Conservation (phyloP, 441 rosid genomes). For the Brassica hybrid region DNA sequence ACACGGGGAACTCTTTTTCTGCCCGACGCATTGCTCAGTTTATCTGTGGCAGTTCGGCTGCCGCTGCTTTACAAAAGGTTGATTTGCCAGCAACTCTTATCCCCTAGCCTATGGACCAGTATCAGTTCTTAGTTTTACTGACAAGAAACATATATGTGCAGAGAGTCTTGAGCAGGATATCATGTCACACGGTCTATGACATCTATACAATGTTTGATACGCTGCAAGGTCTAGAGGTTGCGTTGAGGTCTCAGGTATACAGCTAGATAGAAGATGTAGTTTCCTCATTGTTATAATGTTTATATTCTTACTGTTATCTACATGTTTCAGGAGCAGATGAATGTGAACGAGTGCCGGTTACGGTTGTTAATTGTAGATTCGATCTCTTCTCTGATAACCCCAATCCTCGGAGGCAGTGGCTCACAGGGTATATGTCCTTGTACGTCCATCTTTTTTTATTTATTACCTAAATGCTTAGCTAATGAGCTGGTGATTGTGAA, state of each 20-base stretch:
- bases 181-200: constrained; percentile 40
- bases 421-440: constrained; percentile 66
- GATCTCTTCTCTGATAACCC: constrained; percentile 70
- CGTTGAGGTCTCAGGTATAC: constrained; percentile 40
- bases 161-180: constrained; percentile 42
- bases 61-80: constrained; percentile 47
- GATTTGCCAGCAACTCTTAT: constrained; percentile 8
- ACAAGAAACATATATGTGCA: constrained; percentile 16
- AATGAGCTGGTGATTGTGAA: constrained; percentile 3
- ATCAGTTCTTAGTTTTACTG: neutral
- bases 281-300: constrained; percentile 20
- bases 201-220: constrained; percentile 42
- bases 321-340: constrained; percentile 44
- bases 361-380: constrained; percentile 73
- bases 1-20: constrained; percentile 88
- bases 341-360: constrained; percentile 43
- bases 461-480: neutral
- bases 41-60: constrained; percentile 44
- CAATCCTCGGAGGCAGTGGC: constrained; percentile 74
- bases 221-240: constrained; percentile 39
- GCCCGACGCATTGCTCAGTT: constrained; percentile 63
- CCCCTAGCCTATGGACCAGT: neutral
- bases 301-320: constrained; percentile 19
- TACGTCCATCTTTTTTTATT: constrained; percentile 25
- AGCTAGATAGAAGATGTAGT: constrained; percentile 25